Conservation (phyloP, 192 early-diverging fungal genomes). For the Coemansia aciculifera region DNA sequence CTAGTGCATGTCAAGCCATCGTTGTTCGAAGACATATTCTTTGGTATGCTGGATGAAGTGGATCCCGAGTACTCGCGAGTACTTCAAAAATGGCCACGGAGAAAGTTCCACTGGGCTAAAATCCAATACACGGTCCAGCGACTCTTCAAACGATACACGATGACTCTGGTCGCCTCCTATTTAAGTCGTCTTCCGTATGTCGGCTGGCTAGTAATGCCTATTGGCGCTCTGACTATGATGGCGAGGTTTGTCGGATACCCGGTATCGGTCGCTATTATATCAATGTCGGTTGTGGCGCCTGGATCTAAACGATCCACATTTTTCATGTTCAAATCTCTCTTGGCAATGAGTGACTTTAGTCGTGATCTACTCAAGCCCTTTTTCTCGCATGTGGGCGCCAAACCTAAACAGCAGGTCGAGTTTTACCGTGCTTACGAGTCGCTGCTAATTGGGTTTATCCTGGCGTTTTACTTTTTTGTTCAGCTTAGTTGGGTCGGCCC, state of each 20-base stretch:
- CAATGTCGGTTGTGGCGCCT: slow-evolving; percentile 26
- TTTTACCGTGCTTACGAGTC: slow-evolving; percentile 48
- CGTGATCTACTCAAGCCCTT: slow-evolving; percentile 46
- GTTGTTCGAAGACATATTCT: slow-evolving; percentile 41
- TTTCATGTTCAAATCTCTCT: slow-evolving; percentile 51
- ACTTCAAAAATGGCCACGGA: slow-evolving; percentile 34
- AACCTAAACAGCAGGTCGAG: slow-evolving; percentile 41
- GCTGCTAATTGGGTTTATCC: slow-evolving; percentile 39
- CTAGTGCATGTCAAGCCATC: slow-evolving; percentile 30
- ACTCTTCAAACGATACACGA: slow-evolving; percentile 35
- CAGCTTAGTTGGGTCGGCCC: slow-evolving; percentile 53
- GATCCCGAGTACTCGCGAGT: slow-evolving; percentile 40
- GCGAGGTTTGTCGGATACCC: slow-evolving; percentile 49
- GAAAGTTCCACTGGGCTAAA: slow-evolving; percentile 41
- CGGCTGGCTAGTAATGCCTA: slow-evolving; percentile 46
- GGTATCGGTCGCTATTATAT: slow-evolving; percentile 21
- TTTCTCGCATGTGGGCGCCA: slow-evolving; percentile 42
- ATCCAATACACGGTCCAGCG: slow-evolving; percentile 40
- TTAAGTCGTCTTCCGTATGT: slow-evolving; percentile 31
- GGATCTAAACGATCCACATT: slow-evolving; percentile 26
- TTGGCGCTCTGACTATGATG: slow-evolving; percentile 41
- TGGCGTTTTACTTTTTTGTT: slow-evolving; percentile 48
- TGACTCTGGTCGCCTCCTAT: slow-evolving; percentile 37
- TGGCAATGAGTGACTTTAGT: slow-evolving; percentile 50
- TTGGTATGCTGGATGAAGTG: slow-evolving; percentile 39